A percentile compares a stretch with the other conserved stretches of the same genome.
These are phyloP conservation scores for Noccaea caerulescens DNA, from an alignment of 345 rosid species.

Conservation along the genomic window DNA sequence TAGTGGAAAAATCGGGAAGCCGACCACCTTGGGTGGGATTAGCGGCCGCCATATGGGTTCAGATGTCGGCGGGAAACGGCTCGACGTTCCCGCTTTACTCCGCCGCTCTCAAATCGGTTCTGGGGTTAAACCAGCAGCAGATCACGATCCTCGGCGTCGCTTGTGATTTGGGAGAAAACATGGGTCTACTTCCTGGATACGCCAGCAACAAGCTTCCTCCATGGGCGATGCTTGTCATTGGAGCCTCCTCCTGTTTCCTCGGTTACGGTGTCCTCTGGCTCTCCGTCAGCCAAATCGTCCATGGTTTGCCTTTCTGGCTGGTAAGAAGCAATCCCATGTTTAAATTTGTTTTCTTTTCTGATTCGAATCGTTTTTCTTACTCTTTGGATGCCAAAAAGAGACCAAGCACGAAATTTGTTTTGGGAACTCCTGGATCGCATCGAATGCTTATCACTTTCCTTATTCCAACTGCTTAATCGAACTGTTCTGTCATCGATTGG, in stretches of 20 bases:
- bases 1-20: slow-evolving; percentile 71
- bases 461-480: not conserved
- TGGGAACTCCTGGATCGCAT: not conserved
- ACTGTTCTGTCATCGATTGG: slow-evolving; percentile 1
- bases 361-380: not conserved
- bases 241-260: slow-evolving; percentile 67
- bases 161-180: slow-evolving; percentile 85
- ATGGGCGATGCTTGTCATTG: slow-evolving; percentile 77
- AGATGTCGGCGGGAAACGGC: slow-evolving; percentile 67
- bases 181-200: slow-evolving; percentile 83
- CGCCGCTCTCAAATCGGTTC: slow-evolving; percentile 66
- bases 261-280: slow-evolving; percentile 96
- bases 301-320: slow-evolving; percentile 79
- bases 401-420: too few species aligned
- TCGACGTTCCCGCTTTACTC: slow-evolving; percentile 88
- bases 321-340: slow-evolving; percentile 44
- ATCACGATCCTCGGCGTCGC: slow-evolving; percentile 91
- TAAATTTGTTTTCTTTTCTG: not conserved
- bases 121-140: slow-evolving; percentile 84
- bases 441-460: not conserved
- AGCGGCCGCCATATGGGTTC: slow-evolving; percentile 92
- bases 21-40: slow-evolving; percentile 98
- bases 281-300: slow-evolving; percentile 63
- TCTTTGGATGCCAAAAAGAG: not conserved
- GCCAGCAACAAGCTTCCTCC: slow-evolving; percentile 93